A percentile compares a stretch with the other conserved stretches of the same genome.
phyloP scores from a whole-genome alignment of 352 stramenopile genomes.

The Phytophthora sojae region DNA sequence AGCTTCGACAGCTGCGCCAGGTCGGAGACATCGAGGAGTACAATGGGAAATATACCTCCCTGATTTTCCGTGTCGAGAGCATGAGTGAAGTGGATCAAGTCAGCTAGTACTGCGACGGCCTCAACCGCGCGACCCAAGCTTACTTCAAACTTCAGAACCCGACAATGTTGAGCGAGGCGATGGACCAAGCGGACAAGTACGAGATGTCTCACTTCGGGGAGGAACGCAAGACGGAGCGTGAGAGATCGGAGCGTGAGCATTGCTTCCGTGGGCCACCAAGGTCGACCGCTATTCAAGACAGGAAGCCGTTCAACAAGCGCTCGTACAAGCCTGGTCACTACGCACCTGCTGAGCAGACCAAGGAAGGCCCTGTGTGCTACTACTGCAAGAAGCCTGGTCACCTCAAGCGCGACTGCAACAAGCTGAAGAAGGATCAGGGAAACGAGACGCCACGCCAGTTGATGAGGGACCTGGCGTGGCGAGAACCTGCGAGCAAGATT shows the following conservation, averaged over 20 bases:
- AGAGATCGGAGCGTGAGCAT: constrained; percentile 5
- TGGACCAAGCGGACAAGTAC: constrained; percentile 20
- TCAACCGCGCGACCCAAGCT: constrained; percentile 10
- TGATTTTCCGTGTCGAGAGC: constrained; percentile 19
- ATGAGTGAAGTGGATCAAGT: constrained; percentile 26
- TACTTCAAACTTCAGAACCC: constrained; percentile 15
- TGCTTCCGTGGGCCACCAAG: neutral
- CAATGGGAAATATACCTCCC: neutral
- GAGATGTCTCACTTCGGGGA: constrained; percentile 9
- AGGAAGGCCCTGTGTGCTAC: constrained; percentile 10
- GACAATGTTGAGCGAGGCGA: neutral
- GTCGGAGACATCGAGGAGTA: neutral
- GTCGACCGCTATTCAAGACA: neutral
- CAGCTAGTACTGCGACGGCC: constrained; percentile 13
- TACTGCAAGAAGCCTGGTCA: constrained; percentile 6
- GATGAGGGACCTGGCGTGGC: constrained; percentile 20
- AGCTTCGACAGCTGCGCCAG: constrained; percentile 4
- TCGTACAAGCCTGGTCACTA: constrained; percentile 20
- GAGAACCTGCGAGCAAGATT: constrained; percentile 7
- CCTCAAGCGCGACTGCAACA: constrained; percentile 10
- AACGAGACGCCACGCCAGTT: constrained; percentile 15
- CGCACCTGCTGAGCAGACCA: constrained; percentile 5
- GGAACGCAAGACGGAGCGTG: neutral
- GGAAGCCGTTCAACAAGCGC: constrained; percentile 10
- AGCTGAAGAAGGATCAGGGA: constrained; percentile 19